phyloP scores from a whole-genome alignment of 768 basidiomycete genomes.

The Lactarius psammicola region DNA sequence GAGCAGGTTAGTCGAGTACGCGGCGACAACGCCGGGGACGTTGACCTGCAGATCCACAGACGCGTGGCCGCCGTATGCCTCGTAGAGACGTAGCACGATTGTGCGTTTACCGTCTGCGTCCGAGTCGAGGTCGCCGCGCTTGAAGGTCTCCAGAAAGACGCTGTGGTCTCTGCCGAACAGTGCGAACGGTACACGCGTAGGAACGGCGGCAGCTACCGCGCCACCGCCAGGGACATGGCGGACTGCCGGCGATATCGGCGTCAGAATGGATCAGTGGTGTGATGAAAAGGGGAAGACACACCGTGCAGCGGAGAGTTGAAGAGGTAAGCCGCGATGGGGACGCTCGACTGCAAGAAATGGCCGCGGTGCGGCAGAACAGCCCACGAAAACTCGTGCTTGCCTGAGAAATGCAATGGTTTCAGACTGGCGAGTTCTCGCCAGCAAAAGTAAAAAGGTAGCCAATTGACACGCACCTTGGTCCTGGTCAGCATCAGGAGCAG shows the following conservation, averaged over 20 bases:
- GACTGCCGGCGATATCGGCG: constrained; percentile 35
- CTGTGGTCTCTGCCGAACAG: constrained; percentile 66
- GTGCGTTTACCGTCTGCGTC: constrained; percentile 38
- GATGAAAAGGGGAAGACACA: constrained; percentile 38
- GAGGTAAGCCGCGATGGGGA: constrained; percentile 73
- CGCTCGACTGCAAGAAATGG: constrained; percentile 88
- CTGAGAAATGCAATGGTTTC: constrained; percentile 37
- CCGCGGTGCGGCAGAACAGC: constrained; percentile 86
- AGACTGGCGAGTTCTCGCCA: neutral
- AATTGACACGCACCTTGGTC: constrained; percentile 64
- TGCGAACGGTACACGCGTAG: constrained; percentile 54
- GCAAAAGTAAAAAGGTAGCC: neutral
- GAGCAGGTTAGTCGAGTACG: constrained; percentile 73
- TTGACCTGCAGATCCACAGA: constrained; percentile 58
- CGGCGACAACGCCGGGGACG: constrained; percentile 52
- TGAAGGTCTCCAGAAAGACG: constrained; percentile 90
- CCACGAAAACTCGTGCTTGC: constrained; percentile 83
- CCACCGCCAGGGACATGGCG: constrained; percentile 40
- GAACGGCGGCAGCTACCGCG: constrained; percentile 31
- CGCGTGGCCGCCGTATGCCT: constrained; percentile 90
- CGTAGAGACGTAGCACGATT: constrained; percentile 84
- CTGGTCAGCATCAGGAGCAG: constrained; percentile 87
- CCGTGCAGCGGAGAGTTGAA: constrained; percentile 82
- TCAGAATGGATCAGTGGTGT: neutral
- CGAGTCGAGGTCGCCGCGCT: constrained; percentile 83